Percentiles rank a stretch among this genome's conserved stretches.
Conservation (phyloP, 2,329 filamentous ascomycete genomes). For the Fusarium burgessii region DNA sequence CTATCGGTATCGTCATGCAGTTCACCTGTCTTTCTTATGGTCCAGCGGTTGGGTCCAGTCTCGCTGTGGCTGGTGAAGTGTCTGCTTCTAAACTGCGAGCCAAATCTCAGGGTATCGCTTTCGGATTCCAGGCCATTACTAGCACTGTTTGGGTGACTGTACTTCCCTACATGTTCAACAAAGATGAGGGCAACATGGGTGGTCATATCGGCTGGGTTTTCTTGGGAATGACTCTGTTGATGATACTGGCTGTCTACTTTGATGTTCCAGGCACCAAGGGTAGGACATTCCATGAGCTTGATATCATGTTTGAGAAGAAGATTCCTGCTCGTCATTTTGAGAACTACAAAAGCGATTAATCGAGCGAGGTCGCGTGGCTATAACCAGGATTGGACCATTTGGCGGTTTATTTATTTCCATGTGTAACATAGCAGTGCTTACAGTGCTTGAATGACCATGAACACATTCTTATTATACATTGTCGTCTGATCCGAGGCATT, state of each 20-base stretch:
- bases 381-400: neutral
- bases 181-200: constrained; percentile 14
- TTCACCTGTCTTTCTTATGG: neutral
- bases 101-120: constrained; percentile 15
- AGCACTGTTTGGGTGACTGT: constrained; percentile 18
- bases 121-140: constrained; percentile 1
- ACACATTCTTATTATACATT: neutral
- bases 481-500: neutral
- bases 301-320: constrained; percentile 15
- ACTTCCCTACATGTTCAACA: constrained; percentile 14
- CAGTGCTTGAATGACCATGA: neutral
- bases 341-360: neutral
- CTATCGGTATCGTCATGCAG: constrained; percentile 8
- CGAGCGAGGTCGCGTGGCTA: fast-evolving
- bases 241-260: constrained; percentile 7
- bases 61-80: constrained; percentile 13
- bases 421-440: neutral
- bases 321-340: constrained; percentile 9
- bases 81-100: constrained; percentile 15
- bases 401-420: neutral
- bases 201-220: constrained; percentile 16
- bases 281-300: constrained; percentile 13
- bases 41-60: constrained; percentile 7
- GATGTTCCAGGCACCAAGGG: constrained; percentile 17
- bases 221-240: constrained; percentile 7